These are phyloP conservation scores for Marasmius tenuissimus DNA, from an alignment of 1,284 basidiomycete species.

Conservation along the genomic window DNA sequence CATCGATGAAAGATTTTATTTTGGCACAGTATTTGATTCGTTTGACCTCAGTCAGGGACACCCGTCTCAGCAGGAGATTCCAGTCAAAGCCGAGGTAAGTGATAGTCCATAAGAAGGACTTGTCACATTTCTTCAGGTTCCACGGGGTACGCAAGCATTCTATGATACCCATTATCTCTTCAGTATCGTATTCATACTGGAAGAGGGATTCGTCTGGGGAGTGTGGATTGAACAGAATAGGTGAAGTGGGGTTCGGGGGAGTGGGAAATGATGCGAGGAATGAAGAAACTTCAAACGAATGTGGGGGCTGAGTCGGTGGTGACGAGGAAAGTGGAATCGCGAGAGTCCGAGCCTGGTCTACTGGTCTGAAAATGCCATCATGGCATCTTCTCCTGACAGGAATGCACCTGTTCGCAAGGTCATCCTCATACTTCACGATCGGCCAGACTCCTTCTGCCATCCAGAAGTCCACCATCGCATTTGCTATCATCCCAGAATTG, in stretches of 20 bases:
- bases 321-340: too few relatives aligned
- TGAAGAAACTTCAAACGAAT: too few relatives aligned
- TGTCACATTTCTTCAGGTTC: conserved; percentile 25
- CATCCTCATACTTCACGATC: conserved; percentile 33
- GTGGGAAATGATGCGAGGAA: neutral
- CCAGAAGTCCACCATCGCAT: conserved; percentile 28
- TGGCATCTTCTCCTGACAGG: conserved; percentile 13
- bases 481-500: conserved; percentile 30
- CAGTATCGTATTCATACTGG: conserved; percentile 18
- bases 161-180: conserved; percentile 15
- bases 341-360: too few relatives aligned
- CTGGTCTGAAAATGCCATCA: neutral
- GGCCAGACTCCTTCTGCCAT: conserved; percentile 17
- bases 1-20: conserved; percentile 14
- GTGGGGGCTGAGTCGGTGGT: too few relatives aligned
- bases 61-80: conserved; percentile 17
- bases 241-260: neutral
- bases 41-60: conserved; percentile 18
- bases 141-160: conserved; percentile 26
- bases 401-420: conserved; percentile 22
- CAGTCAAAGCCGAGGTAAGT: conserved; percentile 27
- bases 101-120: conserved; percentile 9
- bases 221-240: neutral
- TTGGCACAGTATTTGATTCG: conserved; percentile 17
- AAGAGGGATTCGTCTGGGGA: neutral